Base-by-base conservation (phyloP, 2,329 filamentous ascomycete species). In the Emmonsia crescens region DNA sequence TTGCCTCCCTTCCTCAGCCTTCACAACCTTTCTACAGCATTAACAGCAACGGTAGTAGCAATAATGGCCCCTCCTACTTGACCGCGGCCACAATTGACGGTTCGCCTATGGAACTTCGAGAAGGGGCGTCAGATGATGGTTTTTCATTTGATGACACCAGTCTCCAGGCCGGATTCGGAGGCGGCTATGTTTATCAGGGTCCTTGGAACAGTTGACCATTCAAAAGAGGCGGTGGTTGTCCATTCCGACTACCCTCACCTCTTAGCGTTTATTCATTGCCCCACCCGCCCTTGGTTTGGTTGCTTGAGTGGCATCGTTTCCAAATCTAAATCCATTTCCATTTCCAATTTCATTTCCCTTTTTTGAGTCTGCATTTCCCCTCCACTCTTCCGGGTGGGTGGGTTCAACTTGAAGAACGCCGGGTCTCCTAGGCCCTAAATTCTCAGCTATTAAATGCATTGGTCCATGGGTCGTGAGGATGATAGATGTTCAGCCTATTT, bases 171-270 rank as follows among this genome's bases (percentile, higher is more conserved):
- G 63, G 63, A 57, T 46, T 62, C 29, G 60, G 60, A 24, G 57
- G 46, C 27, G 56, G 36, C 54, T 63, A 60, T 54, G 64, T 62
- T 44, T 61, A 58, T 51, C 62, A 65, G 42, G 44, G 52, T 59
- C 40, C 64, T 48, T 66, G 64, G 65, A 57, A 40, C 48, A 65
- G 54, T 46, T 66, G 62, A 66, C 48, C 52, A 54, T 51, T 36
- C n/a, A 51, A 38, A 31, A 29, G 33, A 16, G 33, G n/a, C 40
- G n/a, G 27, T 36, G 52, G 31, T 54, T 60, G 49, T 36, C 56
- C 31, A 44, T 54, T 52, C 46, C 40, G n/a, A 59, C 2, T 4
- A 31, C 14, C 14, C 52, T 24, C n/a, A 56, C 33, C 33, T n/a
- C 52, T 27, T 56, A 24, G n/a, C 10, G n/a, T 24, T 16, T 24